Percentiles rank a stretch among this genome's conserved stretches.
Conservation (phyloP, 1,284 basidiomycete genomes). For the Gymnopus androsaceus region DNA sequence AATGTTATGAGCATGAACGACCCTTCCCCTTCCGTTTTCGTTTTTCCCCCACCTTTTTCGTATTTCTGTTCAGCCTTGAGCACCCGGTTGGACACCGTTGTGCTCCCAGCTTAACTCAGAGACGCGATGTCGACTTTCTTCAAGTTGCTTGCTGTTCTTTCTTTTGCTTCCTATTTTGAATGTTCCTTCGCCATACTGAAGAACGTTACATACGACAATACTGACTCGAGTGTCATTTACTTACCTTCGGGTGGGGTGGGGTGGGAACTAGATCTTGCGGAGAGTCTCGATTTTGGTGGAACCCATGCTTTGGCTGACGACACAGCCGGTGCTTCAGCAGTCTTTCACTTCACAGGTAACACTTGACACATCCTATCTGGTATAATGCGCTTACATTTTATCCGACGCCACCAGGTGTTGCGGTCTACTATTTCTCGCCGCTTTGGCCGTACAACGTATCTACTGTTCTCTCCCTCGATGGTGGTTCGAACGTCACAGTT, state of each 20-base stretch:
- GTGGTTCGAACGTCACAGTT: neutral
- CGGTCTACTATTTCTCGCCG: constrained; percentile 6
- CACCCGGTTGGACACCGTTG: too few relatives aligned
- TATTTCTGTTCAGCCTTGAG: too few relatives aligned
- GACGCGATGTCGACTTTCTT: neutral
- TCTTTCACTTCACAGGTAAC: constrained; percentile 7
- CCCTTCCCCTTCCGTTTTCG: too few relatives aligned
- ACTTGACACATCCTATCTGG: too few relatives aligned
- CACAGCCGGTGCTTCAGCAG: neutral
- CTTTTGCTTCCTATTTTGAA: neutral
- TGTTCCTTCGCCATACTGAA: neutral
- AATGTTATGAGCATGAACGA: too few relatives aligned
- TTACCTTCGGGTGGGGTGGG: neutral
- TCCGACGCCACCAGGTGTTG: neutral
- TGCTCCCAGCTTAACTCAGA: neutral
- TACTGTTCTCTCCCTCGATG: constrained; percentile 1
- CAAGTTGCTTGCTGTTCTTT: neutral
- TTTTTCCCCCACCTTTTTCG: too few relatives aligned
- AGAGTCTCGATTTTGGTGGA: neutral
- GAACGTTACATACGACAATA: neutral
- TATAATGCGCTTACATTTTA: too few relatives aligned
- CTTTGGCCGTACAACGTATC: constrained; percentile 8
- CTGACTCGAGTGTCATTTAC: neutral
- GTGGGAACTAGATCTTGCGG: neutral
- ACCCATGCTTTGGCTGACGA: neutral